A percentile compares a stretch with the other conserved stretches of the same genome.
Evolutionary conservation across 345 rosid species (phyloP).

Genomic region (Camelina neglecta): DNA sequence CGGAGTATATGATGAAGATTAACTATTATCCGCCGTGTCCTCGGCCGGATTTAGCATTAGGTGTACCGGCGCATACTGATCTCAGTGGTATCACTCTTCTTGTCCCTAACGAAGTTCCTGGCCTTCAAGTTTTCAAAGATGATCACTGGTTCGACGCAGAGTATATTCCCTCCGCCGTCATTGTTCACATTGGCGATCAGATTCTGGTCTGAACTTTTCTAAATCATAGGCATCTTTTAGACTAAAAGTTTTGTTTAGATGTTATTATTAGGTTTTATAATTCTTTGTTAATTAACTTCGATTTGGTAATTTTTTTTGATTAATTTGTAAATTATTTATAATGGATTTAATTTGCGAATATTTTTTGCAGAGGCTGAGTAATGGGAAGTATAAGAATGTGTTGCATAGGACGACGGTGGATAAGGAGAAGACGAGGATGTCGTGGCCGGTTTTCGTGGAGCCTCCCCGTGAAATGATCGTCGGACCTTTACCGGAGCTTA

Average conservation of each 20-base stretch:
- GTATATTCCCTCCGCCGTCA: slow-evolving; percentile 75
- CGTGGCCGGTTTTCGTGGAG: slow-evolving; percentile 96
- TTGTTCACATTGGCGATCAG: slow-evolving; percentile 88
- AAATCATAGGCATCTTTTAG: too few species aligned
- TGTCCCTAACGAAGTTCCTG: slow-evolving; percentile 84
- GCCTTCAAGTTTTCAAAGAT: slow-evolving; percentile 78
- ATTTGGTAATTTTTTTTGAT: too few species aligned
- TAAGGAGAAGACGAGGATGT: slow-evolving; percentile 80
- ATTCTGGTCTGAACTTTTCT: slow-evolving; percentile 51
- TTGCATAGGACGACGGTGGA: slow-evolving; percentile 74
- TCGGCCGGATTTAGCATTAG: slow-evolving; percentile 80
- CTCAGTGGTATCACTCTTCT: slow-evolving; percentile 74
- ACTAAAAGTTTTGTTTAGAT: background rate
- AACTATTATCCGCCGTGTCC: slow-evolving; percentile 94
- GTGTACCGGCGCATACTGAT: slow-evolving; percentile 85
- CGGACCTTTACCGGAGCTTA: slow-evolving; percentile 70
- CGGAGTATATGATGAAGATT: slow-evolving; percentile 75
- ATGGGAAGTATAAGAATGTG: slow-evolving; percentile 70
- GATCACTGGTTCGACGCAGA: slow-evolving; percentile 70
- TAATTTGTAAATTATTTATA: background rate
- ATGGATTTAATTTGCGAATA: background rate
- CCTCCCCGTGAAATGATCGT: slow-evolving; percentile 66
- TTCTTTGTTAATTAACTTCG: too few species aligned
- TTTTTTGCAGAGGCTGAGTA: slow-evolving; percentile 67
- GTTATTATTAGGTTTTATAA: background rate